phyloP scores from a whole-genome alignment of 495 filamentous ascomycete genomes.

The Hypoxylon lienhwacheense region DNA sequence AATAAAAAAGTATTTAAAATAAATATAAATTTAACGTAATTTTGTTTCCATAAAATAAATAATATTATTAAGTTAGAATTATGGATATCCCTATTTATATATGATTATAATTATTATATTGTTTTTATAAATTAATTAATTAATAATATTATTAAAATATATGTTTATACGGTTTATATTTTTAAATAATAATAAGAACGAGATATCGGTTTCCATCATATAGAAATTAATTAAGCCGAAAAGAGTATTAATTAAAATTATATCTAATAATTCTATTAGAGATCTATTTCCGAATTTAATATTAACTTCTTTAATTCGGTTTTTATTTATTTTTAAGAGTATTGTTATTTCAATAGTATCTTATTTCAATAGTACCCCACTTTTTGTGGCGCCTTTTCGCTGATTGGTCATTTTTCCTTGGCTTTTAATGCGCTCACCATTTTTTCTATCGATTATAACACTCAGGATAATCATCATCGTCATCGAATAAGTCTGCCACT shows the following conservation, averaged over 20 bases:
- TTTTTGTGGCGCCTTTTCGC: too few relatives aligned
- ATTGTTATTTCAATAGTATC: too few relatives aligned
- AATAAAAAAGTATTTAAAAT: not conserved
- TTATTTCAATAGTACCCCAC: too few relatives aligned
- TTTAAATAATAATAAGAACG: constrained; percentile 1
- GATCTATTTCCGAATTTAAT: constrained; percentile 4
- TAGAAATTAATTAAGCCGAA: constrained; percentile 1
- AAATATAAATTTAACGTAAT: not conserved
- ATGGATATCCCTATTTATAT: not conserved
- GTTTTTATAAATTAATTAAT: not conserved
- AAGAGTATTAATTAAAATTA: not conserved
- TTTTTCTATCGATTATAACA: too few relatives aligned
- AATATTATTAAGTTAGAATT: not conserved
- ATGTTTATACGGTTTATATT: not conserved
- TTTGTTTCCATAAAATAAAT: constrained; percentile 1
- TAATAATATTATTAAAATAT: not conserved
- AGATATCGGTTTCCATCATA: constrained; percentile 1
- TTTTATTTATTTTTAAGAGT: too few relatives aligned
- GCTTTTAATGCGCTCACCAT: too few relatives aligned
- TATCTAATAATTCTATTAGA: not conserved
- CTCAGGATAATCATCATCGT: too few relatives aligned
- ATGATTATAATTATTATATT: not conserved
- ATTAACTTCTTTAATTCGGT: not conserved
- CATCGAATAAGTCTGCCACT: too few relatives aligned
- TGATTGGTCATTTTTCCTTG: too few relatives aligned